These are phyloP conservation scores for Ochromonadaceae sp. DNA, from an alignment of 352 stramenopile genomes.

Conservation along the genomic window DNA sequence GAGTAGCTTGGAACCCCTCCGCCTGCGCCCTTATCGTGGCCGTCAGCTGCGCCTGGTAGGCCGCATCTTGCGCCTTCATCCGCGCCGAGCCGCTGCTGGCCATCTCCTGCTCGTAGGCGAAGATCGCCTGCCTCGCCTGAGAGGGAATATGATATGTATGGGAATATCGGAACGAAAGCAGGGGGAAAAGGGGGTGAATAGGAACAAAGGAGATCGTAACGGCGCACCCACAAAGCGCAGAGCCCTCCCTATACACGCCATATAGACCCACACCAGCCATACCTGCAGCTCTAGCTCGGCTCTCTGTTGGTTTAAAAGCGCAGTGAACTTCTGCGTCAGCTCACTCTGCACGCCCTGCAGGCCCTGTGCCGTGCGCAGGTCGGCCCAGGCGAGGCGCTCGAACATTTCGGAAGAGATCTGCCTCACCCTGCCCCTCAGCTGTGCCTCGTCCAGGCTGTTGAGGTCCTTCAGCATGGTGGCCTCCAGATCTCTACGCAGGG, in stretches of 20 bases:
- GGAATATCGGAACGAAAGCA: too few relatives aligned
- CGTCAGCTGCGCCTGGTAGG: background rate
- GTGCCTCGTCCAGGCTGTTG: background rate
- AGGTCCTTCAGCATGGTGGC: background rate
- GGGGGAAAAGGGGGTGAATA: too few relatives aligned
- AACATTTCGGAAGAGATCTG: conserved; percentile 3
- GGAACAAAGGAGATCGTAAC: too few relatives aligned
- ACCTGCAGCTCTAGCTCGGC: background rate
- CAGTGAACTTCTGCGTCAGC: background rate
- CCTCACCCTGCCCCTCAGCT: background rate
- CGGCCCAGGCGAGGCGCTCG: background rate
- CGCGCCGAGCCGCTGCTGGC: background rate
- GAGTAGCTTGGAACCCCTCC: background rate
- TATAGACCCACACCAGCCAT: background rate
- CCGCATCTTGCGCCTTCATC: background rate
- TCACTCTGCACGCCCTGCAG: background rate
- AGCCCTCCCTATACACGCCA: too few relatives aligned
- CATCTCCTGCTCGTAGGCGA: background rate
- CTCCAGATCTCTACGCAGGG: background rate
- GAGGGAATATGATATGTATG: too few relatives aligned
- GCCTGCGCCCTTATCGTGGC: background rate
- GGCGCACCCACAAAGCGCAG: too few relatives aligned
- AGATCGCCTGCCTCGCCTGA: too few relatives aligned
- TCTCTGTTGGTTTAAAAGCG: background rate
- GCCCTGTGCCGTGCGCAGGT: background rate